Evolutionary conservation across 129 eudicot species (phyloP), one percentile per base, ranked within the genome.

Genomic region (Rutidosis leptorrhynchoides): DNA sequence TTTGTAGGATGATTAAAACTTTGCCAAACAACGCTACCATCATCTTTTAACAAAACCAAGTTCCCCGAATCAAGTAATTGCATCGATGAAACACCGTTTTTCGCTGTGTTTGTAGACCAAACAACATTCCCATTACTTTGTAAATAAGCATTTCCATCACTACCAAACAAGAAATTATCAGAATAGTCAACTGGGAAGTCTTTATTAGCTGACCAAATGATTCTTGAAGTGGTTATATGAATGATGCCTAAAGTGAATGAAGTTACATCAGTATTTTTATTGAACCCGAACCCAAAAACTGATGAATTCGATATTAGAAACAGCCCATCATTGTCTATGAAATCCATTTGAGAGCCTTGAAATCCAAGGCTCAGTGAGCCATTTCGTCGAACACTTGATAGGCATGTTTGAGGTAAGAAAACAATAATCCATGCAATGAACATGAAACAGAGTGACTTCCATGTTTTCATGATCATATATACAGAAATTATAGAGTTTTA

Each of bases 201-300:
- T 72, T 86, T 72, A 67, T 93, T 93, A 42, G 96, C 98, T 17
- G 98, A 69, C 98, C 98, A 93, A 19, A 93, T 79, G 24, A 83
- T 58, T 6, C 81, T 88, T 73, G 84, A 74, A 78, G 78, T 85
- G 70, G 69, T 23, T 65, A 46, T 32, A 72, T 93, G 95, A 22
- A 74, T 68, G 65, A 93, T 69, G 9, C 68, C 83, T 53, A 93
- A 82, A 35, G 79, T 72, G 75, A 88, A 88, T 42, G 70, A 74
- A 64, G 89, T 85, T 46, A 82, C 84, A 73, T 85, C 91, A 40
- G 71, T 24, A 23, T 84, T 83, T n/a, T 95, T 69, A 26, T 11
- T 72, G 58, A 93, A 88, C 10, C 98, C 98, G 20, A 88, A 85
- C 0, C 72, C 92, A 53, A 93, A 93, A 81, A 64, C 79, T 9